Conservation (phyloP, 2,329 filamentous ascomycete species). For the Lasiodiplodia gonubiensis region DNA sequence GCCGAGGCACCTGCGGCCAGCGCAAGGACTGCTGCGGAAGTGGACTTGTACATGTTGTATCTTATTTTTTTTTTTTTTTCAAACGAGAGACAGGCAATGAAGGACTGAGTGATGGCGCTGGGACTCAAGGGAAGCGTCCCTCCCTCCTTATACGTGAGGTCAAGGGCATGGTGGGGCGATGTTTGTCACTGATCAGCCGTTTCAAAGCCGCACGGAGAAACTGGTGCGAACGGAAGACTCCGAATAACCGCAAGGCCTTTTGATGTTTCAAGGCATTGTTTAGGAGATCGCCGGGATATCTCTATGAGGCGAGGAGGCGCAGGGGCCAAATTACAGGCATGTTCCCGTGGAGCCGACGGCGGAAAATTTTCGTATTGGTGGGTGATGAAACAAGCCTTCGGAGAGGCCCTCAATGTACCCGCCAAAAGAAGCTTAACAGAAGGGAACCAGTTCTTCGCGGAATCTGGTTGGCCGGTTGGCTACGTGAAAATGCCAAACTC, state of each 20-base stretch:
- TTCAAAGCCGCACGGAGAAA: neutral
- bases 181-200: neutral
- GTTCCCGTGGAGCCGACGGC: neutral
- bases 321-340: neutral
- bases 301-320: neutral
- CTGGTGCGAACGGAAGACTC: neutral
- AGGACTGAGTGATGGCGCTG: neutral
- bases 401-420: neutral
- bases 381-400: neutral
- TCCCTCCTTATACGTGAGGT: neutral
- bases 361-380: neutral
- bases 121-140: neutral
- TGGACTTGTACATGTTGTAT: neutral
- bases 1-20: constrained; percentile 11
- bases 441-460: neutral
- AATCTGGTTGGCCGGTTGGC: neutral
- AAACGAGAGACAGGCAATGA: neutral
- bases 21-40: neutral
- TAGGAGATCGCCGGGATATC: neutral
- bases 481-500: neutral
- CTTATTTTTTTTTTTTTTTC: neutral
- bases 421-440: neutral
- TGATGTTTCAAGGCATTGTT: neutral
- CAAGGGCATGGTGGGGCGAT: neutral
- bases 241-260: neutral